Evolutionary conservation across 495 filamentous ascomycete genomes (phyloP).

Genomic region (Daldinia loculata): DNA sequence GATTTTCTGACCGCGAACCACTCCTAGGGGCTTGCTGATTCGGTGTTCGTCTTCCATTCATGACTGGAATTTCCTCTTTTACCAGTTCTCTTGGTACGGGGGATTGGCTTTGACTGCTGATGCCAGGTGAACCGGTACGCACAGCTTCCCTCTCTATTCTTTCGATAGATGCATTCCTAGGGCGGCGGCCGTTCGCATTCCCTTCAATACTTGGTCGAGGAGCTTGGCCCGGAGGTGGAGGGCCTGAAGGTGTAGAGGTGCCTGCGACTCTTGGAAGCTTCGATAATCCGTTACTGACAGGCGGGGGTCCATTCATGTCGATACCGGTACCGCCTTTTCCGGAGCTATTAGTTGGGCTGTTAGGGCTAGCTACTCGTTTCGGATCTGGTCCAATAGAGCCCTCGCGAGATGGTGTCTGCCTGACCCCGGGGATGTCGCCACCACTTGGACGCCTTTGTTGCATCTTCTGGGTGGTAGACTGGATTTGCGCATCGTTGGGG

Average conservation of each 20-base stretch:
- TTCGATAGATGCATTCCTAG: conserved; percentile 54
- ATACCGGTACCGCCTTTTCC: conserved; percentile 45
- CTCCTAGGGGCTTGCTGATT: conserved; percentile 51
- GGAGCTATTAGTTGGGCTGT: conserved; percentile 51
- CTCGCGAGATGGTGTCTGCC: conserved; percentile 66
- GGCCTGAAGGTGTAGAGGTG: conserved; percentile 77
- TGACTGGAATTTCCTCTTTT: conserved; percentile 57
- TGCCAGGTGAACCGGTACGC: conserved; percentile 38
- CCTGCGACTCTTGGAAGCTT: conserved; percentile 75
- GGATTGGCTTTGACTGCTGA: conserved; percentile 58
- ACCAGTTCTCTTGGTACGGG: conserved; percentile 62
- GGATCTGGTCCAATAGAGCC: conserved; percentile 67
- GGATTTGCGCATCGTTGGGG: conserved; percentile 76
- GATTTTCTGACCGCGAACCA: conserved; percentile 44
- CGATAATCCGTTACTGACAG: conserved; percentile 57
- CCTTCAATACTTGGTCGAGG: conserved; percentile 67
- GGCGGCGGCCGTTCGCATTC: conserved; percentile 40
- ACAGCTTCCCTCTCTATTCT: conserved; percentile 48
- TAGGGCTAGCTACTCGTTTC: conserved; percentile 58
- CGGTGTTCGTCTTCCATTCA: conserved; percentile 71
- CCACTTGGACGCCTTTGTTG: conserved; percentile 54
- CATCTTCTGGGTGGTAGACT: conserved; percentile 49
- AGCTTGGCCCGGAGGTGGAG: conserved; percentile 86
- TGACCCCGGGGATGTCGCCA: conserved; percentile 43
- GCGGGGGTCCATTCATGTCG: conserved; percentile 47